phyloP scores from a whole-genome alignment of 169 alveolate genomes.

The Fabrea salina region DNA sequence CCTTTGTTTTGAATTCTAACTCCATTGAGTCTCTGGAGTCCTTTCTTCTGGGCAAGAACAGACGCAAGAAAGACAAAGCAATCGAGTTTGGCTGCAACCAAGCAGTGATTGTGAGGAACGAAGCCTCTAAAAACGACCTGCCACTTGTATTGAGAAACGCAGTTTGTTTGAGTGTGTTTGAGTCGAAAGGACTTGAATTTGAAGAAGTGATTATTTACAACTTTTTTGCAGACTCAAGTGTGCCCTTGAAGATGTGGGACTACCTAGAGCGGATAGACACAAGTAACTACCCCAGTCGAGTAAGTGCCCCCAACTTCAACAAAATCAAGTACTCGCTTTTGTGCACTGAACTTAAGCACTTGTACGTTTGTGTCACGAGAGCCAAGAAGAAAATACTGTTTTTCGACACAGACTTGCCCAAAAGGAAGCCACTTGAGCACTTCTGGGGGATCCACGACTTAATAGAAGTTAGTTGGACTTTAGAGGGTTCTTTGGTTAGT shows the following conservation, averaged over 20 bases:
- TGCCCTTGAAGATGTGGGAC: background rate
- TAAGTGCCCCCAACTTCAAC: background rate
- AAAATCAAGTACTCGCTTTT: constrained; percentile 14
- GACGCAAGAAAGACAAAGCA: background rate
- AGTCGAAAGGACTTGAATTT: constrained; percentile 86
- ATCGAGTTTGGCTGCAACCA: constrained; percentile 80
- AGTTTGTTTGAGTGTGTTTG: constrained; percentile 76
- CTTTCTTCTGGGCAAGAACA: background rate
- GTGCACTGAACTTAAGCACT: constrained; percentile 77
- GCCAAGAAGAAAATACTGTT: constrained; percentile 76
- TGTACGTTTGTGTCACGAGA: constrained; percentile 87
- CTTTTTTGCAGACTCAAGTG: constrained; percentile 67
- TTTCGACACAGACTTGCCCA: constrained; percentile 65
- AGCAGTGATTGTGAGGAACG: constrained; percentile 76
- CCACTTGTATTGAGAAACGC: constrained; percentile 63
- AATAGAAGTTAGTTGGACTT: background rate
- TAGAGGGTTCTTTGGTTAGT: background rate
- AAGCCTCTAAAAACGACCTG: constrained; percentile 57
- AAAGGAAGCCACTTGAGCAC: constrained; percentile 40
- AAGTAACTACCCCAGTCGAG: background rate
- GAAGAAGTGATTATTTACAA: constrained; percentile 83
- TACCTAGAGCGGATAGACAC: background rate
- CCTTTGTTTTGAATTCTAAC: constrained; percentile 40
- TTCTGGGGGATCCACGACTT: constrained; percentile 56
- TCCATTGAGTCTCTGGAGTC: background rate